phyloP scores from a whole-genome alignment of 441 rosid genomes.

The Daphne laureola region DNA sequence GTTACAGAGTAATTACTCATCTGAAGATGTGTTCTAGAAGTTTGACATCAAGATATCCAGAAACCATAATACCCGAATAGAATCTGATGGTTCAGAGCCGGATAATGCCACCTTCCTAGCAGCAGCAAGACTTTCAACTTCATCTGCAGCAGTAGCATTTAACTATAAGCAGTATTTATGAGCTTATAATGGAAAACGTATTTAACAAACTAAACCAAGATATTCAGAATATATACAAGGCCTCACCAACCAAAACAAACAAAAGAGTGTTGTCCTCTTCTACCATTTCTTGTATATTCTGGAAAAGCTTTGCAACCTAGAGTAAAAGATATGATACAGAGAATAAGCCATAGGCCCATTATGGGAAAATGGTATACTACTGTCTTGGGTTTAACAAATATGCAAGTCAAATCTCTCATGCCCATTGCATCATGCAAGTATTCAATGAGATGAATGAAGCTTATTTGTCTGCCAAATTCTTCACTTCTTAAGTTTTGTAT shows the following conservation, averaged over 20 bases:
- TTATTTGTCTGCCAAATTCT: too few species aligned
- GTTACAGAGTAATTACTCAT: constrained; percentile 4
- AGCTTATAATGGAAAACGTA: constrained; percentile 14
- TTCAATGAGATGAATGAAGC: too few species aligned
- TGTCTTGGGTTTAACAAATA: too few species aligned
- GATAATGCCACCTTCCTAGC: constrained; percentile 94
- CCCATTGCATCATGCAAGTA: too few species aligned
- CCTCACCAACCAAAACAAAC: constrained; percentile 96
- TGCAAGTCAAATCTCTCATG: too few species aligned
- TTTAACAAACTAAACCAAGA: constrained; percentile 6
- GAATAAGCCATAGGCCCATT: neutral
- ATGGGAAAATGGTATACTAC: too few species aligned
- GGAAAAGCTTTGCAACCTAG: constrained; percentile 94
- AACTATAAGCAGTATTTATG: constrained; percentile 9
- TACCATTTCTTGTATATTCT: constrained; percentile 97
- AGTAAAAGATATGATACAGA: constrained; percentile 14
- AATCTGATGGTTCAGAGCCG: constrained; percentile 98
- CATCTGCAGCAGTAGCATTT: constrained; percentile 60
- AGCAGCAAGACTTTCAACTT: constrained; percentile 98
- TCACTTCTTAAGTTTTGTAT: too few species aligned
- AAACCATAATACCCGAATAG: constrained; percentile 60
- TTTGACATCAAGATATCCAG: constrained; percentile 6
- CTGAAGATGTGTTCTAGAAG: constrained; percentile 8
- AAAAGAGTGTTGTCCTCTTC: constrained; percentile 97
- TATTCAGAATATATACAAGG: constrained; percentile 3